Conservation (phyloP, 2,329 filamentous ascomycete genomes). For the Hypoxylon sp. region DNA sequence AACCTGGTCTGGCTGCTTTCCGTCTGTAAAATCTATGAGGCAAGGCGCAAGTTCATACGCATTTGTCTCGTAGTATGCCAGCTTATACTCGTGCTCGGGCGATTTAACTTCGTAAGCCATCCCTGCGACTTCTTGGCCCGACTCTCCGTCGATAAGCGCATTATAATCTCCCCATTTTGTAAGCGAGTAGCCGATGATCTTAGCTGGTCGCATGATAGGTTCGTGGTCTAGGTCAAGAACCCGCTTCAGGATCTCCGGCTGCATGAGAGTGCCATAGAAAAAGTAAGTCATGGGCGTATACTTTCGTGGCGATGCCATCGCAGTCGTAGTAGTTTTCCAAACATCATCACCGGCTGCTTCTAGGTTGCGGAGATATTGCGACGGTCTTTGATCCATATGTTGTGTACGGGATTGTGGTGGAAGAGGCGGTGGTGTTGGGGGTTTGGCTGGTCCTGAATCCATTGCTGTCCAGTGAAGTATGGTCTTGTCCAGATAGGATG, state of each 20-base stretch:
- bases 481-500: too few species aligned
- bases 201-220: slow-evolving; percentile 3
- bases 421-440: neutral
- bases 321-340: neutral
- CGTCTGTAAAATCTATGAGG: slow-evolving; percentile 5
- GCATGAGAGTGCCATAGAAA: slow-evolving; percentile 12
- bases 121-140: slow-evolving; percentile 1
- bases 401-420: too few species aligned
- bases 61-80: slow-evolving; percentile 11
- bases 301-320: neutral
- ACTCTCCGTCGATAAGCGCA: slow-evolving; percentile 5
- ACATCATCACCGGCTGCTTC: neutral
- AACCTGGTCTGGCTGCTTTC: neutral
- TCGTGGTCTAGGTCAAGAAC: slow-evolving; percentile 9
- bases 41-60: slow-evolving; percentile 11
- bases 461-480: too few species aligned
- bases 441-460: neutral
- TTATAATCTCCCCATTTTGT: slow-evolving; percentile 12
- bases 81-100: slow-evolving; percentile 7
- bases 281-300: neutral
- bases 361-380: neutral
- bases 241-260: neutral
- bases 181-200: slow-evolving; percentile 2
- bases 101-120: slow-evolving; percentile 12
- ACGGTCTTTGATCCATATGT: neutral